These are phyloP conservation scores for Arabidopsis arenosa DNA, from an alignment of 345 rosid species.

Conservation along the genomic window DNA sequence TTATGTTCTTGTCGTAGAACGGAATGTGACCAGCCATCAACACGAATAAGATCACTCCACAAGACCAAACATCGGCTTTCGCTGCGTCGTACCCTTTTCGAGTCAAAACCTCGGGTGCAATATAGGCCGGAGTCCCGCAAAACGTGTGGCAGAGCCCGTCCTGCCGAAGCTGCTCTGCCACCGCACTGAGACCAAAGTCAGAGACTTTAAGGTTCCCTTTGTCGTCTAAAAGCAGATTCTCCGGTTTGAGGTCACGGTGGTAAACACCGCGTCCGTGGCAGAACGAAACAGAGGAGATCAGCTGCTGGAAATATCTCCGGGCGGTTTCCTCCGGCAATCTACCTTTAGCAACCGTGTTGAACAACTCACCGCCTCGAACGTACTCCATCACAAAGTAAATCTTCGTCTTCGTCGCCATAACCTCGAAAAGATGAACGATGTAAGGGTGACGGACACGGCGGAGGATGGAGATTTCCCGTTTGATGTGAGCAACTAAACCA, in stretches of 20 bases:
- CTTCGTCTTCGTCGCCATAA: constrained; percentile 85
- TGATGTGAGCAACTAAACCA: constrained; percentile 71
- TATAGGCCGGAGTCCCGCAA: constrained; percentile 82
- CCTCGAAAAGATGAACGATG: constrained; percentile 78
- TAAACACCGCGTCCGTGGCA: constrained; percentile 86
- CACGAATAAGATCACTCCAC: constrained; percentile 86
- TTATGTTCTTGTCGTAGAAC: constrained; percentile 77
- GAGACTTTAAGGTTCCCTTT: constrained; percentile 78
- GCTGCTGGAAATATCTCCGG: constrained; percentile 73
- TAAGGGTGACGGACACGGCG: constrained; percentile 90
- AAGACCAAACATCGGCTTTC: constrained; percentile 88
- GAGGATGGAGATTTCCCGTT: constrained; percentile 84
- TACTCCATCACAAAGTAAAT: constrained; percentile 91
- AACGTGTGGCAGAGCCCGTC: constrained; percentile 85
- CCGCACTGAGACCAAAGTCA: constrained; percentile 87
- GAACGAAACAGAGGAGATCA: constrained; percentile 73
- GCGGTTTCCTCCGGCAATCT: constrained; percentile 67
- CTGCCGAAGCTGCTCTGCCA: constrained; percentile 70
- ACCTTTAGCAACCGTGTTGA: constrained; percentile 73
- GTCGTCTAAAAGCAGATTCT: constrained; percentile 77
- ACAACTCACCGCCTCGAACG: constrained; percentile 81
- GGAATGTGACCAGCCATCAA: constrained; percentile 79
- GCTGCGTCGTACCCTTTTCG: constrained; percentile 84
- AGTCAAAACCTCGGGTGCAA: constrained; percentile 84
- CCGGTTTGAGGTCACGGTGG: constrained; percentile 90